A percentile compares a stretch with the other conserved stretches of the same genome.
phyloP scores from a whole-genome alignment of 345 rosid species.

The Syzygium grande region DNA sequence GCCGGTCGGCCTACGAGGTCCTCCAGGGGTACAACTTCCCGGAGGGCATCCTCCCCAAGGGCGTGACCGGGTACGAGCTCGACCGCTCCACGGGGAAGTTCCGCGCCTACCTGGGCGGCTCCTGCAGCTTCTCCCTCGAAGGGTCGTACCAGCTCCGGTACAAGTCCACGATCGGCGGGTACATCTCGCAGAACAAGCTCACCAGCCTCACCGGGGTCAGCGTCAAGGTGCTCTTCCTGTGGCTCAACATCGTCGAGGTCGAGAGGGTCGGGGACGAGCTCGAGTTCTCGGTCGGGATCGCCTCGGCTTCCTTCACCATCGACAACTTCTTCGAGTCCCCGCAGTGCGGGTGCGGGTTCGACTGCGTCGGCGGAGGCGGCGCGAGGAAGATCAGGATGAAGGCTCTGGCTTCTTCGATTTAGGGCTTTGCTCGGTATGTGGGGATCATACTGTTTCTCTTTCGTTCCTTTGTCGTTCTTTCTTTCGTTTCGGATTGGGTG shows the following conservation, averaged over 20 bases:
- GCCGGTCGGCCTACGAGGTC: constrained; percentile 52
- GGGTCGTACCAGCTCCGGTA: constrained; percentile 85
- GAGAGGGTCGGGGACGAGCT: constrained; percentile 47
- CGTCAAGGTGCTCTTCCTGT: constrained; percentile 76
- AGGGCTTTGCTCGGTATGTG: constrained; percentile 1
- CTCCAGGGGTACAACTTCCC: constrained; percentile 71
- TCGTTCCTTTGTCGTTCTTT: not conserved
- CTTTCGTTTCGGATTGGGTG: not conserved
- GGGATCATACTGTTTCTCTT: not conserved
- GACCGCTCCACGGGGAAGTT: constrained; percentile 57
- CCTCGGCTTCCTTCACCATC: constrained; percentile 67
- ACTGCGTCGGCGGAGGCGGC: constrained; percentile 32
- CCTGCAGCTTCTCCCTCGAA: constrained; percentile 80
- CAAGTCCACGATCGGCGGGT: constrained; percentile 68
- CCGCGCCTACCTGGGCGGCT: constrained; percentile 42
- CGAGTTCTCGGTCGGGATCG: constrained; percentile 82
- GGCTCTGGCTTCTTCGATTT: constrained; percentile 48
- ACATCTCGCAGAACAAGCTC: constrained; percentile 52
- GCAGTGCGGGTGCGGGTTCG: constrained; percentile 92
- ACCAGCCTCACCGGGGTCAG: constrained; percentile 61
- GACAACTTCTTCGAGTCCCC: constrained; percentile 81
- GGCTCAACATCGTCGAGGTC: constrained; percentile 94
- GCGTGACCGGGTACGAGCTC: constrained; percentile 49
- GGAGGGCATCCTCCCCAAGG: constrained; percentile 73
- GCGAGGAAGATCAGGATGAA: constrained; percentile 28